These are phyloP conservation scores for Laburnicola sp. DNA, from an alignment of 2,329 filamentous ascomycete genomes.

Conservation along the genomic window DNA sequence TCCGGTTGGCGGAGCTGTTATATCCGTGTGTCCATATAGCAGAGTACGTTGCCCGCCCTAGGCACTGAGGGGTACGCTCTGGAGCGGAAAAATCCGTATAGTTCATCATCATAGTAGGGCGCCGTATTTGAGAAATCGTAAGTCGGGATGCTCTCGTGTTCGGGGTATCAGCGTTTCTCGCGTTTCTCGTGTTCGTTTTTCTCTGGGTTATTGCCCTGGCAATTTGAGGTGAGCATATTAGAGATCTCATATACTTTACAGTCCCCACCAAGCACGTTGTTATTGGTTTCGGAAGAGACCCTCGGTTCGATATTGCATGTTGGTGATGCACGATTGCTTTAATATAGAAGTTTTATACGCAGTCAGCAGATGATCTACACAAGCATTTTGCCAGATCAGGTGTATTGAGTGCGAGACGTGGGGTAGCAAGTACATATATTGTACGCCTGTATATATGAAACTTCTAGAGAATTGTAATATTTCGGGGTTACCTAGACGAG, in stretches of 20 bases:
- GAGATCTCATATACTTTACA: slow-evolving; percentile 17
- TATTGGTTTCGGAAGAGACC: slow-evolving; percentile 12
- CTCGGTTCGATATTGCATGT: slow-evolving; percentile 15
- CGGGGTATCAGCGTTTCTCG: slow-evolving; percentile 10
- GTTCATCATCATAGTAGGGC: slow-evolving; percentile 8
- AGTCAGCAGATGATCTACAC: slow-evolving; percentile 18
- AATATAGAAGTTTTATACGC: slow-evolving; percentile 19
- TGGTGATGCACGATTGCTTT: slow-evolving; percentile 19
- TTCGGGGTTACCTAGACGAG: slow-evolving; percentile 12
- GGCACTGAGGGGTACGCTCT: slow-evolving; percentile 2
- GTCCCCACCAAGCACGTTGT: background rate
- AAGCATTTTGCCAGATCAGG: slow-evolving; percentile 17
- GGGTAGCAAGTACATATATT: slow-evolving; percentile 17
- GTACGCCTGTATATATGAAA: slow-evolving; percentile 33
- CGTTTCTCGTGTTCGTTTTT: background rate
- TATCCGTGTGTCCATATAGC: slow-evolving; percentile 9
- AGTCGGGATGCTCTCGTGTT: slow-evolving; percentile 16
- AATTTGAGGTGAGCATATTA: slow-evolving; percentile 10
- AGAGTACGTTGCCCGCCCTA: slow-evolving; percentile 10
- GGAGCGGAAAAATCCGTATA: slow-evolving; percentile 9
- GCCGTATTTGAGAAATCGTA: slow-evolving; percentile 5
- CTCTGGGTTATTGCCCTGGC: background rate
- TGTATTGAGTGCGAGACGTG: slow-evolving; percentile 16
- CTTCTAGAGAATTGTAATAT: slow-evolving; percentile 17
- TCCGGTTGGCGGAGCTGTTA: background rate